Conservation (phyloP, 306 rosid genomes). For the Prinsepia uniflora region DNA sequence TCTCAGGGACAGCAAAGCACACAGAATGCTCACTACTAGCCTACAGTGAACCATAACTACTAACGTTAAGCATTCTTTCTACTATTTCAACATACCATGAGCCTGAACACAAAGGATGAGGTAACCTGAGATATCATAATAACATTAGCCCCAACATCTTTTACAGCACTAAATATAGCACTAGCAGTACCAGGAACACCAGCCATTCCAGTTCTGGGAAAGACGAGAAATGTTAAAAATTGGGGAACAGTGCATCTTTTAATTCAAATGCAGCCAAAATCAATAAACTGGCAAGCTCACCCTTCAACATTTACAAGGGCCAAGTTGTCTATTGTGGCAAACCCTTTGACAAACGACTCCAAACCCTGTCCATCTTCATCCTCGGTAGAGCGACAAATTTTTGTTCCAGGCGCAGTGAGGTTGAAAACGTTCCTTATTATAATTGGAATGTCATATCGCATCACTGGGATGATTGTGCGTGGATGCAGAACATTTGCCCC, state of each 20-base stretch:
- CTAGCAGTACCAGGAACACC: conserved; percentile 99
- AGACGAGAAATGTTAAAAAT: conserved; percentile 13
- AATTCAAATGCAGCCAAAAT: conserved; percentile 11
- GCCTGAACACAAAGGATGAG: conserved; percentile 17
- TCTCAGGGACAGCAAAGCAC: conserved; percentile 99
- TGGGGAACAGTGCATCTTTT: not conserved
- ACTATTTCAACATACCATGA: conserved; percentile 20
- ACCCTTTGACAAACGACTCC: conserved; percentile 80
- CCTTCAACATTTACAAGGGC: conserved; percentile 98
- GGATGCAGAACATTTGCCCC: conserved; percentile 99
- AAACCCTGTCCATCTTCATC: conserved; percentile 46
- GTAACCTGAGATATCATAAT: conserved; percentile 98
- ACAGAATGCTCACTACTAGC: conserved; percentile 99
- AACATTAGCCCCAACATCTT: conserved; percentile 99
- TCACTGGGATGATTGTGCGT: conserved; percentile 94
- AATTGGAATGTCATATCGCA: conserved; percentile 81
- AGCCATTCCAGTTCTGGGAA: conserved; percentile 93
- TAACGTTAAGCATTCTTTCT: conserved; percentile 24
- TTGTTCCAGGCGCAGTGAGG: conserved; percentile 86
- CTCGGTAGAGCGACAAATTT: conserved; percentile 64
- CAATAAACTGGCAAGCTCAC: conserved; percentile 47
- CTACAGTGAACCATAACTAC: conserved; percentile 42
- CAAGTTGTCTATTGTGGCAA: conserved; percentile 94
- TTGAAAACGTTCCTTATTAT: conserved; percentile 89
- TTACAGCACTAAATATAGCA: conserved; percentile 80